Conservation (phyloP, 805 yeast genomes). For the Lachancea cidri region DNA sequence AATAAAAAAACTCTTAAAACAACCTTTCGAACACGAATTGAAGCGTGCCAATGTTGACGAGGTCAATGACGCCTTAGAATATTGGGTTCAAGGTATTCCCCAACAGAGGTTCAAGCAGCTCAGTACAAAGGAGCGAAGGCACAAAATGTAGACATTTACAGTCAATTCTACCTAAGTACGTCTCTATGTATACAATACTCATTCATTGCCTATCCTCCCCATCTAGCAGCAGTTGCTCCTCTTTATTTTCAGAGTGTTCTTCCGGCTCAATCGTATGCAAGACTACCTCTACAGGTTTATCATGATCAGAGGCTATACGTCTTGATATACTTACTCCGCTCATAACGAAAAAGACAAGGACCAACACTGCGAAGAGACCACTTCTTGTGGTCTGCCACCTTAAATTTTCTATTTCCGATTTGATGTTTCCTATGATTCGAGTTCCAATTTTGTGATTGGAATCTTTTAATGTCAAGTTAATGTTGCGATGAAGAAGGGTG, state of each 20-base stretch:
- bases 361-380: conserved; percentile 71
- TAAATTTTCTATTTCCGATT: conserved; percentile 80
- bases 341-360: conserved; percentile 58
- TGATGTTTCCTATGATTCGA: conserved; percentile 71
- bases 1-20: conserved; percentile 38
- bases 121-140: conserved; percentile 49
- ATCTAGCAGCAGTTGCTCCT: conserved; percentile 1
- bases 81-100: conserved; percentile 71
- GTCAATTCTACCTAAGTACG: neutral
- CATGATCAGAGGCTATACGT: conserved; percentile 32
- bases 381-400: conserved; percentile 92
- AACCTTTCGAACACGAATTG: conserved; percentile 29
- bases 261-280: conserved; percentile 32
- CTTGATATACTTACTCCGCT: conserved; percentile 43
- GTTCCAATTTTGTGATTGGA: conserved; percentile 80
- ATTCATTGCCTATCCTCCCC: conserved; percentile 4
- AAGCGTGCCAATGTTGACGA: conserved; percentile 58
- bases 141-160: conserved; percentile 45
- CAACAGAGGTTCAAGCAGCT: conserved; percentile 59
- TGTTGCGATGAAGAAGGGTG: conserved; percentile 62
- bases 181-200: conserved; percentile 2
- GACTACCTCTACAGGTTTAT: conserved; percentile 33
- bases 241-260: conserved; percentile 32
- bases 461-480: conserved; percentile 71
- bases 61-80: conserved; percentile 59